Percentiles rank a stretch among this genome's conserved stretches.
Evolutionary conservation across 1,284 basidiomycete genomes (phyloP).

Genomic region (Gymnopus androsaceus): DNA sequence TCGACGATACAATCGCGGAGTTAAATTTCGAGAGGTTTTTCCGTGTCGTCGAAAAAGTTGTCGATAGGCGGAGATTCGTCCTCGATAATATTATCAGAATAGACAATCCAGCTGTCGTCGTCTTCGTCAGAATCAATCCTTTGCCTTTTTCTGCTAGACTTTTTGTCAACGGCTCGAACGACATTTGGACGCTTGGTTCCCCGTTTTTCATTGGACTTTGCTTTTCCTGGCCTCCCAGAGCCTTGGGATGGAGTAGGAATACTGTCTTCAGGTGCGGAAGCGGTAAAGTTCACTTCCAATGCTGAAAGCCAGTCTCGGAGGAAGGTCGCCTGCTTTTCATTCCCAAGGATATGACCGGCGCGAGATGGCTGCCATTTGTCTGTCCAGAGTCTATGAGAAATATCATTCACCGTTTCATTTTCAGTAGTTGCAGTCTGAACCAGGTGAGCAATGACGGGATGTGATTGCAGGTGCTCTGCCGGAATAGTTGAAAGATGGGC

Average conservation of each 20-base stretch:
- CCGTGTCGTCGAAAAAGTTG: slow-evolving; percentile 33
- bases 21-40: slow-evolving; percentile 13
- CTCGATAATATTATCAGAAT: slow-evolving; percentile 41
- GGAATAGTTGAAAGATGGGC: slow-evolving; percentile 33
- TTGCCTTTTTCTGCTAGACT: slow-evolving; percentile 47
- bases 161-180: slow-evolving; percentile 50
- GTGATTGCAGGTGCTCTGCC: slow-evolving; percentile 33
- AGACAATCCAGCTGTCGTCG: slow-evolving; percentile 51
- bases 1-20: slow-evolving; percentile 11
- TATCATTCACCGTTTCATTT: slow-evolving; percentile 21
- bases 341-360: slow-evolving; percentile 81
- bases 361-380: slow-evolving; percentile 77
- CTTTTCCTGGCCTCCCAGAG: slow-evolving; percentile 20
- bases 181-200: slow-evolving; percentile 52
- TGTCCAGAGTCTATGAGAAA: slow-evolving; percentile 62
- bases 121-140: slow-evolving; percentile 56
- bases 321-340: slow-evolving; percentile 73
- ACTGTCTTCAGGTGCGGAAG: slow-evolving; percentile 5
- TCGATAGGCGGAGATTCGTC: slow-evolving; percentile 29
- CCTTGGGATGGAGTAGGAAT: background rate
- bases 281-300: slow-evolving; percentile 57
- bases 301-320: slow-evolving; percentile 83
- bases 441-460: slow-evolving; percentile 60
- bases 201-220: slow-evolving; percentile 27
- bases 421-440: slow-evolving; percentile 26